Evolutionary conservation across 345 rosid species (phyloP).

Genomic region (Arabis hirsuta): DNA sequence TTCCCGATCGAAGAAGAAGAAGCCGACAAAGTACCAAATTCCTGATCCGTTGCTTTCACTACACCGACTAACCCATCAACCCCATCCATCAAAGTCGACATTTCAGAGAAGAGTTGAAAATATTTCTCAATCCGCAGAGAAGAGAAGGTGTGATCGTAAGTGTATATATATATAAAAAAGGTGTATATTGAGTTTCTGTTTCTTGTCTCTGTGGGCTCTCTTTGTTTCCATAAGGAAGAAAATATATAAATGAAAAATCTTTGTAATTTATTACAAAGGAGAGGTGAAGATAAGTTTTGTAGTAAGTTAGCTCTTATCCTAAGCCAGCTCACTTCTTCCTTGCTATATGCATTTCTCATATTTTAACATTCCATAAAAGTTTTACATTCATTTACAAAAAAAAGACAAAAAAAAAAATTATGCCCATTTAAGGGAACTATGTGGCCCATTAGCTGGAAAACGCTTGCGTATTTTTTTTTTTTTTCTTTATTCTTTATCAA

Average conservation of each 20-base stretch:
- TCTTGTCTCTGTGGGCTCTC: slow-evolving; percentile 7
- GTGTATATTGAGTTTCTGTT: slow-evolving; percentile 25
- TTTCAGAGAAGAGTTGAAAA: neutral
- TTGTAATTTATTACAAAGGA: slow-evolving; percentile 10
- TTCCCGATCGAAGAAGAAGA: slow-evolving; percentile 60
- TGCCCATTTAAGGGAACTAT: slow-evolving; percentile 1
- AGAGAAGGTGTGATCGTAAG: slow-evolving; percentile 7
- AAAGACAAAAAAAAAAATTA: neutral
- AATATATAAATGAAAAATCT: neutral
- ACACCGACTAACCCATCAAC: neutral
- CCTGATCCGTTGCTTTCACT: neutral
- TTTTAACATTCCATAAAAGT: neutral
- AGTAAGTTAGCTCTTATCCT: slow-evolving; percentile 28
- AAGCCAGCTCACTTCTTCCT: slow-evolving; percentile 24
- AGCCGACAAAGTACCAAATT: slow-evolving; percentile 20
- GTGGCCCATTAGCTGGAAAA: neutral
- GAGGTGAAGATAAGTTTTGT: slow-evolving; percentile 13
- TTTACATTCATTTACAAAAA: too few species aligned
- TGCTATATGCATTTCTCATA: slow-evolving; percentile 14
- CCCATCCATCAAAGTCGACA: slow-evolving; percentile 40
- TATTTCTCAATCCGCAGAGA: slow-evolving; percentile 7
- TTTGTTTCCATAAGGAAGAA: slow-evolving; percentile 6
- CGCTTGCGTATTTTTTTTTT: neutral
- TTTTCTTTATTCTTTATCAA: neutral
- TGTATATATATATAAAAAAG: neutral